phyloP scores from a whole-genome alignment of 805 yeast species.

The Cyberlindnera euphorbiiphila region DNA sequence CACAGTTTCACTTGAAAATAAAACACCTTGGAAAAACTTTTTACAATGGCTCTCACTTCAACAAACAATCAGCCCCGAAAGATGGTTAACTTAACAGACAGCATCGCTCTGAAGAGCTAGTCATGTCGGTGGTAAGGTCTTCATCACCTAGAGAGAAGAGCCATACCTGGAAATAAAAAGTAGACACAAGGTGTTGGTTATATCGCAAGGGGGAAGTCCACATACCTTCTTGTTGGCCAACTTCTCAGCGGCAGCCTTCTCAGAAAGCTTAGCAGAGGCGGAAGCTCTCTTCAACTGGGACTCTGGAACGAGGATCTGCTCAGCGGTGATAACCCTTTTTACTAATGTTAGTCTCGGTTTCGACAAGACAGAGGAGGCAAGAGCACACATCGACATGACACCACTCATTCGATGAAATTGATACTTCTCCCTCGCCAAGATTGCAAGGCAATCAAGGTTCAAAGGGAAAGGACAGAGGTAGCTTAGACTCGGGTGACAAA shows the following conservation, averaged over 20 bases:
- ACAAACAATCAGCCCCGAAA: conserved; percentile 64
- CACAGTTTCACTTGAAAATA: neutral
- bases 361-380: conserved; percentile 4
- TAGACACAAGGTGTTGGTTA: neutral
- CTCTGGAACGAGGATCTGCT: conserved; percentile 63
- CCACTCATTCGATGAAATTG: conserved; percentile 29
- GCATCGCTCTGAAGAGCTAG: conserved; percentile 61
- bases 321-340: conserved; percentile 32
- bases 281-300: conserved; percentile 78
- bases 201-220: conserved; percentile 33
- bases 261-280: conserved; percentile 73
- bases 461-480: conserved; percentile 28
- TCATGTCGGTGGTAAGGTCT: conserved; percentile 47
- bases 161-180: neutral
- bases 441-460: neutral
- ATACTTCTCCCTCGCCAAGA: conserved; percentile 19
- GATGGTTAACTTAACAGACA: conserved; percentile 72
- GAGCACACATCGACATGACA: conserved; percentile 28
- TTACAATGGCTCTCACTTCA: conserved; percentile 4
- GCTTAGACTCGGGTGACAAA: conserved; percentile 17
- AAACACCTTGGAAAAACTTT: too few species aligned
- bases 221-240: conserved; percentile 78
- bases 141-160: conserved; percentile 40
- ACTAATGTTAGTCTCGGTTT: conserved; percentile 10
- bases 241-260: conserved; percentile 77